Conservation (phyloP, 2,329 filamentous ascomycete genomes). For the Penicillium aurantiogriseum region DNA sequence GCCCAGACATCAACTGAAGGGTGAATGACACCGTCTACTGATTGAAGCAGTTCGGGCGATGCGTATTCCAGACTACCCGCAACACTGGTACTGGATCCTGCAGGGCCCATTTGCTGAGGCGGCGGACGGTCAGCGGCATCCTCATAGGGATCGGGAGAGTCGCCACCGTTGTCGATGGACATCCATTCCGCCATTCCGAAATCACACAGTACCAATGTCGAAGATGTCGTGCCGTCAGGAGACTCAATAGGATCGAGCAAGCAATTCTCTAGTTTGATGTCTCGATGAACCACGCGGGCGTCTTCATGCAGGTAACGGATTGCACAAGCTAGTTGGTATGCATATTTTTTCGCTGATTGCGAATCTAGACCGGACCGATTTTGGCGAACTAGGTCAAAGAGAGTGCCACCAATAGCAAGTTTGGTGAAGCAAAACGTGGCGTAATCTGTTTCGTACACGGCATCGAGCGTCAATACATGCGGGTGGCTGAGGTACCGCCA, state of each 20-base stretch:
- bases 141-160: constrained; percentile 51
- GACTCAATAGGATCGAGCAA: constrained; percentile 57
- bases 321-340: constrained; percentile 62
- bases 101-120: constrained; percentile 53
- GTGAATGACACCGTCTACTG: constrained; percentile 41
- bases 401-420: constrained; percentile 61
- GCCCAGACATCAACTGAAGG: constrained; percentile 66
- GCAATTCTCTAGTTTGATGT: constrained; percentile 69
- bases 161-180: constrained; percentile 53
- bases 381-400: constrained; percentile 61
- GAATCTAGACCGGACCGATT: constrained; percentile 54
- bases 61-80: constrained; percentile 61
- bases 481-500: constrained; percentile 65
- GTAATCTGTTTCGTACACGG: constrained; percentile 65
- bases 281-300: constrained; percentile 63
- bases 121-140: constrained; percentile 49
- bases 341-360: constrained; percentile 57
- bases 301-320: constrained; percentile 67
- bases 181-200: constrained; percentile 70
- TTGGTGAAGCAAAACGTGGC: constrained; percentile 69
- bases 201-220: constrained; percentile 63
- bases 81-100: constrained; percentile 56
- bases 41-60: constrained; percentile 48
- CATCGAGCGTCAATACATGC: constrained; percentile 61
- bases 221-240: constrained; percentile 50